Evolutionary conservation across 78 protist genomes (phyloP).

Genomic region (Dictyostelium intermedium): DNA sequence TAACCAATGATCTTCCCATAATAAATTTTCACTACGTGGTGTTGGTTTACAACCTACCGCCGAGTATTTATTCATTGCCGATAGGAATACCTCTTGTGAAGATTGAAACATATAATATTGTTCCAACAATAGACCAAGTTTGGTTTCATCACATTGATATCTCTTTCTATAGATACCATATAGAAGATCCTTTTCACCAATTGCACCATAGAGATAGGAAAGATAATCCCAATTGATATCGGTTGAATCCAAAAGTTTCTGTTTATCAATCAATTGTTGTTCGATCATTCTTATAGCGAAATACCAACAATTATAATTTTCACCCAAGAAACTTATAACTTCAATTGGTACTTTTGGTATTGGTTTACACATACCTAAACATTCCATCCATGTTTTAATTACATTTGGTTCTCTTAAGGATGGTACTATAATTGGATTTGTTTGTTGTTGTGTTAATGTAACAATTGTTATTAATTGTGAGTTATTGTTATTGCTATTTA

Average conservation of each 20-base stretch:
- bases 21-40: constrained; percentile 26
- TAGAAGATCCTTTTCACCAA: constrained; percentile 65
- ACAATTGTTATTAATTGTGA: background rate
- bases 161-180: constrained; percentile 58
- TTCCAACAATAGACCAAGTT: constrained; percentile 51
- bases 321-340: constrained; percentile 75
- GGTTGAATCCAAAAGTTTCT: constrained; percentile 2
- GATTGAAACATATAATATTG: constrained; percentile 71
- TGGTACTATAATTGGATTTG: background rate
- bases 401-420: constrained; percentile 43
- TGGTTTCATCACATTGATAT: constrained; percentile 45
- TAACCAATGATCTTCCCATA: constrained; percentile 93
- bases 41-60: constrained; percentile 49
- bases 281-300: constrained; percentile 69
- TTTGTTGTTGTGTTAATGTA: background rate
- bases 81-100: constrained; percentile 63
- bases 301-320: constrained; percentile 82
- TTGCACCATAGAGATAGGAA: background rate
- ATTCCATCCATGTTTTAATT: constrained; percentile 78
- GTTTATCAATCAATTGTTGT: background rate
- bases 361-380: constrained; percentile 70
- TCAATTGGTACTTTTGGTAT: constrained; percentile 80
- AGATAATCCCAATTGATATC: constrained; percentile 49
- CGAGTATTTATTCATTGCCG: constrained; percentile 66
- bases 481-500: background rate